phyloP scores from a whole-genome alignment of 108 stramenopile genomes.

The Pseudonitzschia multiseries region DNA sequence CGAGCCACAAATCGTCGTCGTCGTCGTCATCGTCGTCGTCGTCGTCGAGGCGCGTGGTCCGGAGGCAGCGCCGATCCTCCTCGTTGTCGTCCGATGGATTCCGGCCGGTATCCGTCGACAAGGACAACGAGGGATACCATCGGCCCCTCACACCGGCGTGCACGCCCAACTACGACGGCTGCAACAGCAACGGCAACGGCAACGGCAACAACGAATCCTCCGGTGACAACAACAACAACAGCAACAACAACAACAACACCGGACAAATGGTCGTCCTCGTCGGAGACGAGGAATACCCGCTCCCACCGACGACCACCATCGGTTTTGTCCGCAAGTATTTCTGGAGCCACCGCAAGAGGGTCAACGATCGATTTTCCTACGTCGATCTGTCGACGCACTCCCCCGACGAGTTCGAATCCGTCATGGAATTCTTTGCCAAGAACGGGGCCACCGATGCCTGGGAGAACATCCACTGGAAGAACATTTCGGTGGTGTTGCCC shows the following conservation, averaged over 20 bases:
- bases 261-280: not conserved
- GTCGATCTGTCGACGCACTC: conserved; percentile 16
- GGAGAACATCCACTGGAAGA: conserved; percentile 16
- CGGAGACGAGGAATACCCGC: not conserved
- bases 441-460: not conserved
- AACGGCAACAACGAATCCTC: no score
- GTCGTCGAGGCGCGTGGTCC: not conserved
- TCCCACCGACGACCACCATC: not conserved
- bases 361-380: conserved; percentile 2
- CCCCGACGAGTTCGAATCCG: not conserved
- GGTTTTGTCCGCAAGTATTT: not conserved
- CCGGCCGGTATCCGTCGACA: no score
- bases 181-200: no score
- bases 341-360: not conserved
- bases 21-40: no score
- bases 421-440: conserved; percentile 5
- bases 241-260: not conserved
- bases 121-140: no score
- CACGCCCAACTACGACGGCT: no score
- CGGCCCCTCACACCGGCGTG: no score
- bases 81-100: no score
- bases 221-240: no score
- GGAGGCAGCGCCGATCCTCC: not conserved
- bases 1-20: no score
- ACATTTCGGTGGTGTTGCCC: conserved; percentile 16